Base-by-base conservation (phyloP, 2,329 filamentous ascomycete species). In the Cordyceps farinosa region DNA sequence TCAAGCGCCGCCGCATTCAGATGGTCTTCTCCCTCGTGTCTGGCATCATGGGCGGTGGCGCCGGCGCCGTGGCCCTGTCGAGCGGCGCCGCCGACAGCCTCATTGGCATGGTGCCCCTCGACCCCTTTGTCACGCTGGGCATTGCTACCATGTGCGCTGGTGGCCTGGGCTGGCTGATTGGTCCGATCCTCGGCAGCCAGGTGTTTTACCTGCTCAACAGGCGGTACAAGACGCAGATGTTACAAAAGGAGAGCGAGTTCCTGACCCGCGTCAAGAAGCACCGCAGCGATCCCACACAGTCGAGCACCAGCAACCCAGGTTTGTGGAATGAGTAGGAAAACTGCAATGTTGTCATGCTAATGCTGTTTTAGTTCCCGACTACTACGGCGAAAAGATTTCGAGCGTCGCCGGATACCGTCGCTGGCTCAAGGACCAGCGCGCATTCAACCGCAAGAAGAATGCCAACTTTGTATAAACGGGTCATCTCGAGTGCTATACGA, bases 371-470 rank as follows among this genome's bases (percentile, higher is more conserved):
- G 91, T 97, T 1, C 93, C 94, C 50, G 95, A 99, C 75, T 99
- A 97, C 78, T 99, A 99, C 72, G 95, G 95, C 70, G 95, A 99
- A 80, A 98, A 97, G 84, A 97, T 99, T 70, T 91, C 90, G 58
- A 97, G 92, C 71, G 92, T 98, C 29, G 84, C 88, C 61, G 93
- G 91, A 53, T 99, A 98, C 76, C 83, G 95, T 71, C 89, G 92
- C 75, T 99, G 95, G 95, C 79, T 99, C 72, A 98, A 97, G 82
- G 95, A 99, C 73, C 95, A 98, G 82, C 84, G 94, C 66, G 94
- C 93, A 10, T 99, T 97, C 80, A 97, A 96, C 80, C 92, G 92
- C 82, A 96, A 96, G 86, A 89, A 96, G 86, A 88, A 87, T 75
- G 86, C 80, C 68, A 85, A 79, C 70, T 87, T 87, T 75, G 77